phyloP scores from a whole-genome alignment of 352 stramenopile species.

The Globisporangium takayamanum region DNA sequence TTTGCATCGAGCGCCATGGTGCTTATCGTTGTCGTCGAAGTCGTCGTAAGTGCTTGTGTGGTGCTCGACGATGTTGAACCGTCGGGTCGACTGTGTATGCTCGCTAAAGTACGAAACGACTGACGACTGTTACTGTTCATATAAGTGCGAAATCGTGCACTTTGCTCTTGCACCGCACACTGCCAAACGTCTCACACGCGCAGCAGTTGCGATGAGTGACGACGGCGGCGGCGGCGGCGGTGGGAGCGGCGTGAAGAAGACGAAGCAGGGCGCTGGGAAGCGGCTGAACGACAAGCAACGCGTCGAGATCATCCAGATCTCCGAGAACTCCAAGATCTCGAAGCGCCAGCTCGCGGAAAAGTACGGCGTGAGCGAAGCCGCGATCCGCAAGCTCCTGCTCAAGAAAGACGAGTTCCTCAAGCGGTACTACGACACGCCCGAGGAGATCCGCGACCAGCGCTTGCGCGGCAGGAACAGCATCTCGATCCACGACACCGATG shows the following conservation, averaged over 20 bases:
- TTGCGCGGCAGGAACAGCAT: slow-evolving; percentile 48
- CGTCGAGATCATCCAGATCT: slow-evolving; percentile 80
- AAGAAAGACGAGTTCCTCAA: slow-evolving; percentile 79
- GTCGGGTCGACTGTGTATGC: not conserved
- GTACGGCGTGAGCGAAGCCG: slow-evolving; percentile 72
- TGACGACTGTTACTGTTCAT: too few relatives aligned
- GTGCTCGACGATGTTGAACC: slow-evolving; percentile 6
- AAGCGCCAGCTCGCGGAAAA: slow-evolving; percentile 73
- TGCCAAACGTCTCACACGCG: too few relatives aligned
- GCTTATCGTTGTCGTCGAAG: slow-evolving; percentile 3
- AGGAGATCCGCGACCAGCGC: slow-evolving; percentile 66
- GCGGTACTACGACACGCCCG: slow-evolving; percentile 75
- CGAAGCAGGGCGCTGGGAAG: slow-evolving; percentile 61
- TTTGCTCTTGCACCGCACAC: too few relatives aligned
- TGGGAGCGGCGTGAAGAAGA: slow-evolving; percentile 43
- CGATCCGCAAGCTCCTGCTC: slow-evolving; percentile 72
- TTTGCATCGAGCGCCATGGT: slow-evolving; percentile 43
- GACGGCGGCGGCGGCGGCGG: not conserved
- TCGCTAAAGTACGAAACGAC: too few relatives aligned
- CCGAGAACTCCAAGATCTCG: slow-evolving; percentile 69
- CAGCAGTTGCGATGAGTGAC: slow-evolving; percentile 16
- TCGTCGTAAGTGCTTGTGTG: not conserved
- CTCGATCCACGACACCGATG: slow-evolving; percentile 7
- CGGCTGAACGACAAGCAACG: slow-evolving; percentile 77
- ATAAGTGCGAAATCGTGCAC: too few relatives aligned